phyloP scores from a whole-genome alignment of 805 yeast genomes.

The Candida verbasci region DNA sequence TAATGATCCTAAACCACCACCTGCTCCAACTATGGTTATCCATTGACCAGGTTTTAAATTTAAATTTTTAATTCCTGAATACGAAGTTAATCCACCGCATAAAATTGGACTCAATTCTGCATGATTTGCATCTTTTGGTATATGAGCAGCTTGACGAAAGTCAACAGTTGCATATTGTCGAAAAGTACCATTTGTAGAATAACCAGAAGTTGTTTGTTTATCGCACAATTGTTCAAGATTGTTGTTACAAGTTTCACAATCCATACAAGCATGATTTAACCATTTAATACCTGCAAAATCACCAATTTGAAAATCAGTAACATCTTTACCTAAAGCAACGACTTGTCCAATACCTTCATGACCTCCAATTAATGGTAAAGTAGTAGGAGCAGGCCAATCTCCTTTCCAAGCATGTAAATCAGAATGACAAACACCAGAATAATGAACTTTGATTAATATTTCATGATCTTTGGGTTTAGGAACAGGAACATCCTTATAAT shows the following conservation, averaged over 20 bases:
- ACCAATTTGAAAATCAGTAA: slow-evolving; percentile 68
- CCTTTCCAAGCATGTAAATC: slow-evolving; percentile 94
- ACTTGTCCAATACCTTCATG: slow-evolving; percentile 90
- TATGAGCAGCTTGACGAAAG: slow-evolving; percentile 79
- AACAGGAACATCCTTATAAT: slow-evolving; percentile 64
- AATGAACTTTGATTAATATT: slow-evolving; percentile 74
- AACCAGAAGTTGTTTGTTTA: slow-evolving; percentile 64
- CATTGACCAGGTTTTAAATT: slow-evolving; percentile 65
- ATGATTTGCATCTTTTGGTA: slow-evolving; percentile 70
- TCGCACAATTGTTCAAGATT: slow-evolving; percentile 71
- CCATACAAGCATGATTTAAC: slow-evolving; percentile 73
- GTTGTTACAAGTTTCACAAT: slow-evolving; percentile 70
- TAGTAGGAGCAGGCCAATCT: slow-evolving; percentile 81
- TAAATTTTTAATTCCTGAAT: slow-evolving; percentile 85
- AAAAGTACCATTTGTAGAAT: slow-evolving; percentile 87
- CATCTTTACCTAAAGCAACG: slow-evolving; percentile 70
- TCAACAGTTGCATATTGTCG: slow-evolving; percentile 89
- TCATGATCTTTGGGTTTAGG: slow-evolving; percentile 77
- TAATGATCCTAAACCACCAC: slow-evolving; percentile 74
- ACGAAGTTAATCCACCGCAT: slow-evolving; percentile 90
- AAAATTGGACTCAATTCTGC: slow-evolving; percentile 77
- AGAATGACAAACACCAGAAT: slow-evolving; percentile 92
- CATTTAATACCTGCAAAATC: slow-evolving; percentile 83
- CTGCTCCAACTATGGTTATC: slow-evolving; percentile 77
- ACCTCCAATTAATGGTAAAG: slow-evolving; percentile 79